phyloP scores from a whole-genome alignment of 2,329 filamentous ascomycete species.

The Davidsoniella australis region DNA sequence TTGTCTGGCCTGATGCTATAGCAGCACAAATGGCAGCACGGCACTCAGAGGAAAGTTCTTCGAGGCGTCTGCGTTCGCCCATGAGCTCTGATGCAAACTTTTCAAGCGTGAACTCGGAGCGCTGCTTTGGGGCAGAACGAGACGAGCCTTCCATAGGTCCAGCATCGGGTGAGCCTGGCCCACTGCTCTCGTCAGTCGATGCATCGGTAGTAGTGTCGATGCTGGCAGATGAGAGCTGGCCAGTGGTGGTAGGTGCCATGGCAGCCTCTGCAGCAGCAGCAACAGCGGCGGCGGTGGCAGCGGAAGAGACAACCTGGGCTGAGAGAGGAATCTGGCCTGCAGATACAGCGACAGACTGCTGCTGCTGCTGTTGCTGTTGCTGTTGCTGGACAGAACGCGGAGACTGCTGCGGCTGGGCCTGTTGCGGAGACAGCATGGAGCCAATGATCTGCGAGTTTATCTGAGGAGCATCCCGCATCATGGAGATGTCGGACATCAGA shows the following conservation, averaged over 20 bases:
- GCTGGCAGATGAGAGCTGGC: neutral
- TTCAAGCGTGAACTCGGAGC: constrained; percentile 8
- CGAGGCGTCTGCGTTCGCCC: constrained; percentile 10
- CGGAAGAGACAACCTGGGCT: neutral
- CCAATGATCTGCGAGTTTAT: constrained; percentile 9
- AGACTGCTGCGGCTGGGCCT: constrained; percentile 1
- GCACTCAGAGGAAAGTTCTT: constrained; percentile 12
- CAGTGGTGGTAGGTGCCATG: neutral
- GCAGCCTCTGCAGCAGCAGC: neutral
- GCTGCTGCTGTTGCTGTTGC: neutral
- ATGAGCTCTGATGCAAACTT: constrained; percentile 11
- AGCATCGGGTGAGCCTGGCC: neutral
- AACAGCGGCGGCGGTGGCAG: neutral
- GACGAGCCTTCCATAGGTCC: constrained; percentile 2
- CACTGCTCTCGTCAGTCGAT: constrained; percentile 9
- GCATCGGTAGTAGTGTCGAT: constrained; percentile 6
- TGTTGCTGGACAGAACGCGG: neutral
- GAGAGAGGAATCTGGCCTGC: neutral
- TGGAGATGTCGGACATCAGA: constrained; percentile 9
- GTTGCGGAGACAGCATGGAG: constrained; percentile 8
- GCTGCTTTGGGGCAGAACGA: neutral
- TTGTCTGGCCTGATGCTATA: constrained; percentile 11
- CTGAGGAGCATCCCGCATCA: constrained; percentile 4
- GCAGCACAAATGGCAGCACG: constrained; percentile 12
- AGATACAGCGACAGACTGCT: neutral